Conservation (phyloP, 495 filamentous ascomycete genomes). For the Gamarada debralockiae region DNA sequence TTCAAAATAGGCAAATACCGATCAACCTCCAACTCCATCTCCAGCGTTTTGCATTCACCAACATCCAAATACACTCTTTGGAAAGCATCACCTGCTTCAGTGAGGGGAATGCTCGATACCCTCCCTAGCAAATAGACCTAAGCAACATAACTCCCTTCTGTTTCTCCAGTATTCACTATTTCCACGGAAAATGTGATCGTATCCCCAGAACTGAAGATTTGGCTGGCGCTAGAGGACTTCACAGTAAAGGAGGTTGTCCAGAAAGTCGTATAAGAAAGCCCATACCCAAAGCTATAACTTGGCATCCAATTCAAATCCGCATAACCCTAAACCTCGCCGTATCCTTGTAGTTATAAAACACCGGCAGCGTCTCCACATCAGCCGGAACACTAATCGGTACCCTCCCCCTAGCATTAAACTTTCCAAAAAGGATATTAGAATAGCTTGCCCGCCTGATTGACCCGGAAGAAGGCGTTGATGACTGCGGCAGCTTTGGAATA, state of each 20-base stretch:
- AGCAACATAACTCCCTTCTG: constrained; percentile 67
- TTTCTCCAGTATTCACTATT: constrained; percentile 62
- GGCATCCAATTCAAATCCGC: constrained; percentile 65
- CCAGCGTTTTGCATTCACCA: constrained; percentile 42
- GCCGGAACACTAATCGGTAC: constrained; percentile 82
- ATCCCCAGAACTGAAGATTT: constrained; percentile 12
- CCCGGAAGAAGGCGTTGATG: constrained; percentile 84
- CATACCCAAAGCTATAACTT: constrained; percentile 83
- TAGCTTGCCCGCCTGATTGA: constrained; percentile 82
- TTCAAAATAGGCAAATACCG: constrained; percentile 38
- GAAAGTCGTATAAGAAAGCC: constrained; percentile 76
- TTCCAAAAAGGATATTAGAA: constrained; percentile 89
- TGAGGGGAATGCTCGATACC: constrained; percentile 45
- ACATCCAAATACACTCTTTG: constrained; percentile 60
- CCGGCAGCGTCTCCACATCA: constrained; percentile 72
- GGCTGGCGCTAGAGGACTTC: too few relatives aligned
- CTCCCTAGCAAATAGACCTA: constrained; percentile 57
- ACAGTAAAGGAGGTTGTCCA: too few relatives aligned
- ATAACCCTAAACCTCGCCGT: constrained; percentile 40
- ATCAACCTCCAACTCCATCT: constrained; percentile 30
- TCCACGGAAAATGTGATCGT: constrained; percentile 43
- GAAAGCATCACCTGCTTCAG: constrained; percentile 68
- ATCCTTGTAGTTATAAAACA: constrained; percentile 44
- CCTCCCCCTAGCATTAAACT: constrained; percentile 78
- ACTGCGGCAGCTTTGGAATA: constrained; percentile 33